Conservation (phyloP, 2,329 filamentous ascomycete species). For the Colletotrichum limetticola region DNA sequence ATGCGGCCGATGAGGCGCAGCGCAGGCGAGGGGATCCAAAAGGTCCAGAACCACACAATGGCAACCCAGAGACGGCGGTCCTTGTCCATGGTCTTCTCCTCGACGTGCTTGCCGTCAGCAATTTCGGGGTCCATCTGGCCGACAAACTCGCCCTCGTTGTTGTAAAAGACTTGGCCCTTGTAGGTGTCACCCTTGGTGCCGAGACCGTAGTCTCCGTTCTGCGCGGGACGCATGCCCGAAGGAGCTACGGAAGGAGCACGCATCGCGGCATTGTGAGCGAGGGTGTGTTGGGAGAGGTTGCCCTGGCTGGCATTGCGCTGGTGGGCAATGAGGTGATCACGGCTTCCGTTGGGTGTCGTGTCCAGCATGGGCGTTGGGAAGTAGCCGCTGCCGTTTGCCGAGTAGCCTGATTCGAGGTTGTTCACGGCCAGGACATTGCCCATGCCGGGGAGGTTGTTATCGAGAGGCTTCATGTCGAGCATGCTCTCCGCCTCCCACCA, state of each 20-base stretch:
- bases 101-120: constrained; percentile 79
- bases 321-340: constrained; percentile 75
- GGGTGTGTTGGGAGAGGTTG: constrained; percentile 65
- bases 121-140: constrained; percentile 81
- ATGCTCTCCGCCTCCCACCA: constrained; percentile 99
- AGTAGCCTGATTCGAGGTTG: constrained; percentile 79
- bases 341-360: constrained; percentile 72
- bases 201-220: constrained; percentile 86
- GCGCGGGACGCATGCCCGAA: constrained; percentile 63
- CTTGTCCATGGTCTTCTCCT: constrained; percentile 72
- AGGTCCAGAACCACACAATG: constrained; percentile 87
- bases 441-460: constrained; percentile 47
- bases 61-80: constrained; percentile 82
- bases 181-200: constrained; percentile 85
- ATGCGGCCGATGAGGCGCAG: constrained; percentile 89
- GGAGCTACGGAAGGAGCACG: constrained; percentile 71
- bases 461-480: constrained; percentile 85
- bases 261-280: constrained; percentile 51
- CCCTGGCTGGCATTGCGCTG: constrained; percentile 67
- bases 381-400: constrained; percentile 74
- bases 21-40: constrained; percentile 90
- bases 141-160: constrained; percentile 73
- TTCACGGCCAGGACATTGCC: constrained; percentile 54
- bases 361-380: constrained; percentile 73
- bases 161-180: constrained; percentile 80